Percentiles rank a stretch among this genome's conserved stretches.
Evolutionary conservation across 345 rosid genomes (phyloP).

Genomic region (Noccaea bulbosa): DNA sequence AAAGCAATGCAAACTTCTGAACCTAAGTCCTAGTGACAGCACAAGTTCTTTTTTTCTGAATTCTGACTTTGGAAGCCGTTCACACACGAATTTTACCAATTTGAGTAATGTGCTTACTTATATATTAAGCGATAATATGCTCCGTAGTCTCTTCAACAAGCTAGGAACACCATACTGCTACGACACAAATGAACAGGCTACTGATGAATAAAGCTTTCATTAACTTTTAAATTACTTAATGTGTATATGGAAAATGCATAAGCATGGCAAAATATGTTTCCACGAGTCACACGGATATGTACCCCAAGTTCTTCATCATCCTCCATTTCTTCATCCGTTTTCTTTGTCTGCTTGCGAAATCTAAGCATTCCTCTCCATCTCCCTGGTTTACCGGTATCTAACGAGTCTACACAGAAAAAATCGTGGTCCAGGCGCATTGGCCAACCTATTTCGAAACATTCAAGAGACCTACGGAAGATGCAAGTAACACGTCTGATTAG

Average conservation of each 20-base stretch:
- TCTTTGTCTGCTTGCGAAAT: slow-evolving; percentile 40
- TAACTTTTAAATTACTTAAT: slow-evolving; percentile 28
- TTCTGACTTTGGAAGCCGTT: slow-evolving; percentile 13
- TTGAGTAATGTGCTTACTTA: slow-evolving; percentile 41
- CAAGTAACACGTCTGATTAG: slow-evolving; percentile 24
- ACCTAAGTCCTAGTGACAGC: slow-evolving; percentile 25
- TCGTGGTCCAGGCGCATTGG: slow-evolving; percentile 77
- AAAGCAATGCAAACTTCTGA: slow-evolving; percentile 32
- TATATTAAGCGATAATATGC: slow-evolving; percentile 39
- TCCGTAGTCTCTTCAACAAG: slow-evolving; percentile 43
- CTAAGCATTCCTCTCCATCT: slow-evolving; percentile 32
- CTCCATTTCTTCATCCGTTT: slow-evolving; percentile 49
- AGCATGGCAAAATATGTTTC: slow-evolving; percentile 27
- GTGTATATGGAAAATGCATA: slow-evolving; percentile 36
- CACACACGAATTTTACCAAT: slow-evolving; percentile 13
- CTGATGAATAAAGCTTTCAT: slow-evolving; percentile 25
- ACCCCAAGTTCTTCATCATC: slow-evolving; percentile 74
- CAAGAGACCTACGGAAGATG: slow-evolving; percentile 69
- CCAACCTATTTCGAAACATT: slow-evolving; percentile 92
- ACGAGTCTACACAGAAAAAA: slow-evolving; percentile 55
- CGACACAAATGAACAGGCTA: slow-evolving; percentile 36
- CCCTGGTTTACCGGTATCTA: slow-evolving; percentile 41
- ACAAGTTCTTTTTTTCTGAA: slow-evolving; percentile 1
- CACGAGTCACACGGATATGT: slow-evolving; percentile 39
- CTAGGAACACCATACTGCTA: slow-evolving; percentile 44